These are phyloP conservation scores for Suillus bovinus DNA, from an alignment of 768 basidiomycete genomes.

Conservation along the genomic window DNA sequence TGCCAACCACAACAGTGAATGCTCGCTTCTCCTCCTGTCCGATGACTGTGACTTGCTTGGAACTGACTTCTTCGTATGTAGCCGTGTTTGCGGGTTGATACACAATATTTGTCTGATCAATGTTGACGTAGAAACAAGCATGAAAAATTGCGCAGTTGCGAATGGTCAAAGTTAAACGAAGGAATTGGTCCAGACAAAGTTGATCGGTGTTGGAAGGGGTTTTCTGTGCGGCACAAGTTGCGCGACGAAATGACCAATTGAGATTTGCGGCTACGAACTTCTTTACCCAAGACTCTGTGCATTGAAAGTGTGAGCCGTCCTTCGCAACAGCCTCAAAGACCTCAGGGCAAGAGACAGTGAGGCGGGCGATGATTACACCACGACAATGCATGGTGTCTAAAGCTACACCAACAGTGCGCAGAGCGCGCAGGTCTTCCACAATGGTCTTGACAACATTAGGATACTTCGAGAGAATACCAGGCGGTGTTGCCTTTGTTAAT, in stretches of 20 bases:
- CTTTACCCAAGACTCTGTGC: neutral
- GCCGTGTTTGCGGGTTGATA: conserved; percentile 13
- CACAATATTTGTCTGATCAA: conserved; percentile 24
- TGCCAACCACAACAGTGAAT: conserved; percentile 29
- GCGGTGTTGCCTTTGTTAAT: neutral
- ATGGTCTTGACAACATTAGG: neutral
- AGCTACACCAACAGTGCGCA: neutral
- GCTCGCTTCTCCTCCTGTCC: conserved; percentile 32
- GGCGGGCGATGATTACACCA: neutral
- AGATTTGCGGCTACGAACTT: neutral
- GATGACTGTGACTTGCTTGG: conserved; percentile 25
- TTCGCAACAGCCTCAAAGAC: neutral
- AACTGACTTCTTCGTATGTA: conserved; percentile 21
- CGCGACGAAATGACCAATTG: neutral
- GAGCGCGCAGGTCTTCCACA: neutral
- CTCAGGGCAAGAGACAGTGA: neutral
- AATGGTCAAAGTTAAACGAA: neutral
- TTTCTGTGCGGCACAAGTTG: neutral
- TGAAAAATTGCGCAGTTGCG: neutral
- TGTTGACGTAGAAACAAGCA: conserved; percentile 16
- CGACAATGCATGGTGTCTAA: neutral
- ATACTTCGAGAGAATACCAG: neutral
- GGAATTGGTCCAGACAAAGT: neutral
- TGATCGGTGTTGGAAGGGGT: neutral
- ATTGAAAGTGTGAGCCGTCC: neutral